A percentile compares a stretch with the other conserved stretches of the same genome.
Conservation (phyloP, 2,329 filamentous ascomycete genomes). For the Bipolaris bicolor region DNA sequence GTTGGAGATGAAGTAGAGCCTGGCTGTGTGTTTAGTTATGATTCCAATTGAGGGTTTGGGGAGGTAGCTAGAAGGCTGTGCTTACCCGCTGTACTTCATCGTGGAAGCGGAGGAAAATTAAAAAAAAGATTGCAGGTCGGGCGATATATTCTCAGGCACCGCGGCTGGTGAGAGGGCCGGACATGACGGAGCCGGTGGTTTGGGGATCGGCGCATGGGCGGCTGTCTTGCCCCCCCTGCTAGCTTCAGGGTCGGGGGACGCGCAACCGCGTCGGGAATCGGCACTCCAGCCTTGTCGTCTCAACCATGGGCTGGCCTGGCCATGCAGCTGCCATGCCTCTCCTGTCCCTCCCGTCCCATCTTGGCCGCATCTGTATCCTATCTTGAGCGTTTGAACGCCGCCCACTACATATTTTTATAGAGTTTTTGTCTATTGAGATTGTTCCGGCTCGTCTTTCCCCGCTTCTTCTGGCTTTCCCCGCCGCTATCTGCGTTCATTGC, state of each 20-base stretch:
- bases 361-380: neutral
- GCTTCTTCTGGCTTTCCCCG: slow-evolving; percentile 2
- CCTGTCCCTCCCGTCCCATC: slow-evolving; percentile 3
- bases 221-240: slow-evolving; percentile 3
- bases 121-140: neutral
- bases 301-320: neutral
- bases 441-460: neutral
- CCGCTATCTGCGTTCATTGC: neutral
- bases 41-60: too few species aligned
- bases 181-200: slow-evolving; percentile 7
- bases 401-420: neutral
- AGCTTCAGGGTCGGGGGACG: slow-evolving; percentile 9
- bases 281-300: slow-evolving; percentile 9
- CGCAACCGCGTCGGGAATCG: slow-evolving; percentile 9
- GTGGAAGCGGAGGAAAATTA: slow-evolving; percentile 3
- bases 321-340: slow-evolving; percentile 13
- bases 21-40: slow-evolving; percentile 7
- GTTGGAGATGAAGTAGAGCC: slow-evolving; percentile 45
- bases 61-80: neutral
- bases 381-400: neutral
- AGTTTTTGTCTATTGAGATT: neutral
- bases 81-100: slow-evolving; percentile 31
- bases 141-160: neutral
- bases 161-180: neutral
- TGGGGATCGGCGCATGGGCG: slow-evolving; percentile 8